Base-by-base conservation (phyloP, 2,329 filamentous ascomycete species). In the Emergomyces pasteurianus region DNA sequence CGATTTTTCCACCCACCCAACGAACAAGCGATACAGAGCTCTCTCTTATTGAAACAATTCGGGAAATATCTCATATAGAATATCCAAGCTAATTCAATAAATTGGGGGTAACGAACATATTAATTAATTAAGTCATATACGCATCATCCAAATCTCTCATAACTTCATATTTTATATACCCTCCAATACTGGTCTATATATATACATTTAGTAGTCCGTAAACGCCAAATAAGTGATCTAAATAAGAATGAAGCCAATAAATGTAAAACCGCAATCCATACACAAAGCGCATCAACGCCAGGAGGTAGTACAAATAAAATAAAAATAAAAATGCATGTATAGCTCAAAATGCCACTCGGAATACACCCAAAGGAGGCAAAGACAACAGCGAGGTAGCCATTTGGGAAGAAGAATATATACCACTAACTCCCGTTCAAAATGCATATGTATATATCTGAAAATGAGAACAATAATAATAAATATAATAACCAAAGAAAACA, bases 341-440 rank as follows among this genome's bases (percentile, higher is more conserved):
- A 42, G 28, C 40, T 6, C 57, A 18, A 47, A 58, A 56, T 40
- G 55, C 16, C 10, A 36, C 36, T 23, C 55, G 31, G 58, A 38
- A 56, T 26, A 26, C 23, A 16, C 40, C 38, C n/a, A 34, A 58
- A 58, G 31, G 56, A 38, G 56, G 58, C 9, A 64, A 62, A 34
- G 63, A 66, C 42, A 62, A 64, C 49, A 5, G 9, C 4, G n/a
- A 14, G 21, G 21, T 26, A 8, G 42, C 10, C n/a, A 10, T 21
- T 26, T 23, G 21, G 8, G 10, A 12, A 47, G 4, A 12, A 47
- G 21, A 12, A 14, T 23, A 10, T 47, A 23, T 26, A 23, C 36
- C 9, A 21, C 38, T n/a, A 60, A n/a, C 7, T 2, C 21, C 31
- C 10, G 5, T 16, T 3, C 6, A 53, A 50, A 31, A 42, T 26